Evolutionary conservation across 2,329 filamentous ascomycete genomes (phyloP).

Genomic region (Phialemoniopsis sp.): DNA sequence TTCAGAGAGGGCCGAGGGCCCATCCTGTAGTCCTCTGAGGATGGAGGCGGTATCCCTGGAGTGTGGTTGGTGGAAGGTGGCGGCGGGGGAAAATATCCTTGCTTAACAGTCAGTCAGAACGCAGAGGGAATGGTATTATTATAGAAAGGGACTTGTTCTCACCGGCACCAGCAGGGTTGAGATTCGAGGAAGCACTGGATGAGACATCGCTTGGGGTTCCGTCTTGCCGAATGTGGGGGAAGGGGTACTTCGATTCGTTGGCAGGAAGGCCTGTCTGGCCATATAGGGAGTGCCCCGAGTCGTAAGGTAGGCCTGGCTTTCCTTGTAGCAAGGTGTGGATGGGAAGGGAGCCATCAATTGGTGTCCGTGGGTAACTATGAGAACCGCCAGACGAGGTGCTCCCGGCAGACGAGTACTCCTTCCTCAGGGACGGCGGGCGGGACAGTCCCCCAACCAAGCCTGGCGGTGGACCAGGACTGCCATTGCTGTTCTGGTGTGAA

Average conservation of each 20-base stretch:
- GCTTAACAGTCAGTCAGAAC: too few relatives aligned
- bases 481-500: constrained; percentile 2
- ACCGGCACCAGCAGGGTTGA: too few relatives aligned
- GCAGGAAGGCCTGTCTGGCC: constrained; percentile 7
- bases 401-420: constrained; percentile 40
- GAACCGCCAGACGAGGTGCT: constrained; percentile 37
- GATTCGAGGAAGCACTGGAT: too few relatives aligned
- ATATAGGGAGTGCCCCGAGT: constrained; percentile 1
- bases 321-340: constrained; percentile 45
- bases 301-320: constrained; percentile 18
- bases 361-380: constrained; percentile 34
- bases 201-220: too few relatives aligned
- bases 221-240: not conserved
- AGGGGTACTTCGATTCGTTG: constrained; percentile 8
- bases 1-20: constrained; percentile 9
- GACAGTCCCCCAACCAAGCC: constrained; percentile 20
- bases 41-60: too few relatives aligned
- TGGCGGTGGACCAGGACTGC: constrained; percentile 19
- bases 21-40: too few relatives aligned
- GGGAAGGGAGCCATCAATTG: constrained; percentile 46
- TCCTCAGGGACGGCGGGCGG: constrained; percentile 34
- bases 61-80: too few relatives aligned
- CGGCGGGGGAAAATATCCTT: too few relatives aligned
- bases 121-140: too few relatives aligned
- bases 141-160: too few relatives aligned